Evolutionary conservation across 805 yeast genomes (phyloP), one percentile per base, ranked within the genome.

Genomic region (Yamadazyma laniorum): DNA sequence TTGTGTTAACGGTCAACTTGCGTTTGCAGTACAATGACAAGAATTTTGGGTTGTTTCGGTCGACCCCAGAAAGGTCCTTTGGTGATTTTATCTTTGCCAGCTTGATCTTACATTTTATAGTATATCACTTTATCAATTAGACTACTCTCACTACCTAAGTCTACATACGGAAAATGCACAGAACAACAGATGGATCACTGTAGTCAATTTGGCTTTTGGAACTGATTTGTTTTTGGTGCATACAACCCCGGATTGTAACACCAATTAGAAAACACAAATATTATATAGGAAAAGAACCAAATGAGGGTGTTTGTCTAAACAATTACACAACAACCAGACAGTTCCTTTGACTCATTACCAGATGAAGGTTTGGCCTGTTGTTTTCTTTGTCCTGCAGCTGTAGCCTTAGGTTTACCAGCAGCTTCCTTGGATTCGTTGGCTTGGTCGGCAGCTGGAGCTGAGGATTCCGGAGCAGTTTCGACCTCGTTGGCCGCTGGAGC

Each of bases 31-130:
- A 60, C 32, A 47, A 50, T 25, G 58, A 53, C 18, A 29, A 52
- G 29, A 50, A 43, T 25, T 40, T 32, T 18, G 21, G 28, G 15
- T 21, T 46, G 17, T 46, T 46, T 22, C 37, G 8, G 21, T 38
- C 17, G 21, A 40, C 21, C 21, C 70, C 72, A 3, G 77, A 72
- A 52, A 55, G 79, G 40, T 89, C 97, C 4, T 77, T 93, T 59
- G 95, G 89, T 14, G 99, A 93, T 64, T 93, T 77, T 55, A 68
- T 87, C 6, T 74, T 90, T 55, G 96, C 96, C 18, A 84, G 95
- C 60, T 70, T 93, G 65, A 70, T 90, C 28, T 71, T 93, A 44
- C 98, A 93, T 65, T 93, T 93, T 59, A 78, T 88, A 33, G 87
- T 85, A 25, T 77, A 79, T 58, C 98, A 95, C 62, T 93, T 93